These are phyloP conservation scores for Echinosophora koreensis DNA, from an alignment of 306 rosid genomes.

Conservation along the genomic window DNA sequence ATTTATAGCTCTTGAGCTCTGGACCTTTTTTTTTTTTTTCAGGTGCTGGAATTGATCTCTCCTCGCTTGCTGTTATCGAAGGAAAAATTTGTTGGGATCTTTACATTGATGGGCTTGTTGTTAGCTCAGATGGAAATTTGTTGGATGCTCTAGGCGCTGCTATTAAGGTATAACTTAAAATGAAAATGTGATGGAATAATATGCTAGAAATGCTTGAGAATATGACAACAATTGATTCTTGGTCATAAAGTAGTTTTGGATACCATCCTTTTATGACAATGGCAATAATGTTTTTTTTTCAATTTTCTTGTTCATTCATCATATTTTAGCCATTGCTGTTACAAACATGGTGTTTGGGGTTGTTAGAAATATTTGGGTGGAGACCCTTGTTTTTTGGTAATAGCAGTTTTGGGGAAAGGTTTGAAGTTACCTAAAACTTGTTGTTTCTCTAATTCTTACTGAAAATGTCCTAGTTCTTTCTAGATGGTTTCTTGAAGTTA, in stretches of 20 bases:
- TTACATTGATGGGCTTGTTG: slow-evolving; percentile 86
- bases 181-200: neutral
- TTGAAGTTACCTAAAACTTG: neutral
- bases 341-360: neutral
- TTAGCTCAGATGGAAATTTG: slow-evolving; percentile 88
- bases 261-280: neutral
- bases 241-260: slow-evolving; percentile 9
- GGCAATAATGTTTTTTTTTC: neutral
- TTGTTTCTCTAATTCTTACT: slow-evolving; percentile 16
- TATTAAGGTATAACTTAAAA: slow-evolving; percentile 70
- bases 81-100: slow-evolving; percentile 97
- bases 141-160: slow-evolving; percentile 92
- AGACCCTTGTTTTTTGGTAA: neutral
- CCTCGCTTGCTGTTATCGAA: slow-evolving; percentile 71
- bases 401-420: slow-evolving; percentile 8
- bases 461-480: neutral
- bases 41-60: slow-evolving; percentile 91
- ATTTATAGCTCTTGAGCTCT: slow-evolving; percentile 13
- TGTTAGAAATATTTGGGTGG: slow-evolving; percentile 5
- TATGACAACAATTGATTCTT: neutral
- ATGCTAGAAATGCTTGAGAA: slow-evolving; percentile 26
- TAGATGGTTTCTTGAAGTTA: slow-evolving; percentile 26
- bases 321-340: slow-evolving; percentile 16
- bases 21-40: slow-evolving; percentile 23
- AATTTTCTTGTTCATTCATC: slow-evolving; percentile 24